Evolutionary conservation across 2,329 filamentous ascomycete species (phyloP), one percentile per base, ranked within the genome.

Genomic region (Aspergillus persii): DNA sequence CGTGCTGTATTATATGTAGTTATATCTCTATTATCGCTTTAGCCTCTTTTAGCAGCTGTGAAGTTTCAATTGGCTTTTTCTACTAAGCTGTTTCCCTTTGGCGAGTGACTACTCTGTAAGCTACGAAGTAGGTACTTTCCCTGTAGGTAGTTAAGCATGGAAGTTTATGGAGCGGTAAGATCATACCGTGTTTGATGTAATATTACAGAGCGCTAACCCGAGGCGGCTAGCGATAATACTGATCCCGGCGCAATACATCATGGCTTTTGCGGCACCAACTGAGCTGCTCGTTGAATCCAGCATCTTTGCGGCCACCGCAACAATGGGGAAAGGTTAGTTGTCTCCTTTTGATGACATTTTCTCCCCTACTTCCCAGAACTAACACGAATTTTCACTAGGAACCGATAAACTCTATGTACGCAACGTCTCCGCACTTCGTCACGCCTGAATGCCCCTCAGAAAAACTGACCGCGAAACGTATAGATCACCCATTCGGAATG

Each of bases 401-500:
- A 81, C 79, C 53, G 79, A 81, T 67, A 81, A 81, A 61, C 75
- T 81, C 57, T 81, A 81, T 62, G 79, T 81, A 79, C 56, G 75
- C 59, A 50, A 57, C 51, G 23, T 39, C 36, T 47, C 46, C 52
- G 57, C 51, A 15, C 46, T 27, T 23, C 41, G 27, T 53, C 44
- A 31, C 5, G 4, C 23, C 27, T 4, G 8, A 12, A 6, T 27
- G 26, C 57, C 44, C 48, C 50, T 41, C 36, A 27, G 18, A 56
- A 60, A 65, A 47, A 69, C 63, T 59, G 58, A 60, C 61, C 54
- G 30, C 56, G 46, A 49, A 23, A 39, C 50, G 33, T 50, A 53
- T 66, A 87, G 84, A 99, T 99, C 71, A 99, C 95, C 57, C 96
- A 99, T 79, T 96, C 91, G 46, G 95, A 99, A 82, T 99, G 95